Conservation (phyloP, 2,329 filamentous ascomycete genomes). For the Apiospora rasikravindrae region DNA sequence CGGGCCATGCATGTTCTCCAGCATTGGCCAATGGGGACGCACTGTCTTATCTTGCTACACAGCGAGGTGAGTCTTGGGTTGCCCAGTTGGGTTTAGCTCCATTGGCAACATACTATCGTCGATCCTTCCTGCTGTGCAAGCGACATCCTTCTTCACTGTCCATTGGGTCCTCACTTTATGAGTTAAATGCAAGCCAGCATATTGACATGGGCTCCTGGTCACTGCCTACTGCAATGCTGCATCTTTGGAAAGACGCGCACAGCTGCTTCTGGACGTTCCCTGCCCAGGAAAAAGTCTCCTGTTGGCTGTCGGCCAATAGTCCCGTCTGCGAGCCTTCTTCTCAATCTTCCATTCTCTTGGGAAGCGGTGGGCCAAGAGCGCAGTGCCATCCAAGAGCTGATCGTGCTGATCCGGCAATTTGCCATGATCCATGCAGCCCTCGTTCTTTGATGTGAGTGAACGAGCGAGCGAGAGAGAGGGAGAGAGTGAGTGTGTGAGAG, state of each 20-base stretch:
- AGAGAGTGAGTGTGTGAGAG: neutral
- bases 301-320: neutral
- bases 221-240: neutral
- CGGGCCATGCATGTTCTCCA: neutral
- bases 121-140: neutral
- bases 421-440: neutral
- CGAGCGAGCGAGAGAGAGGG: neutral
- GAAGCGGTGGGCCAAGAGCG: neutral
- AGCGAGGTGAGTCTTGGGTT: conserved; percentile 11
- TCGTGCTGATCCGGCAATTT: conserved; percentile 9
- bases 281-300: neutral
- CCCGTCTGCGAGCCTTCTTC: neutral
- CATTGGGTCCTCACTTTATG: neutral
- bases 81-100: neutral
- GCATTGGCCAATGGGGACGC: neutral
- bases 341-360: neutral
- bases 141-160: neutral
- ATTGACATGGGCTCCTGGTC: neutral
- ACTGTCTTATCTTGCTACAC: neutral
- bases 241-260: neutral
- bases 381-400: neutral
- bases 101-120: neutral
- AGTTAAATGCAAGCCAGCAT: neutral
- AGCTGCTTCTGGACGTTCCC: neutral
- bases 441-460: neutral